Evolutionary conservation across 176 grass and related monocot species (phyloP).

Genomic region (Oryza meyeriana): DNA sequence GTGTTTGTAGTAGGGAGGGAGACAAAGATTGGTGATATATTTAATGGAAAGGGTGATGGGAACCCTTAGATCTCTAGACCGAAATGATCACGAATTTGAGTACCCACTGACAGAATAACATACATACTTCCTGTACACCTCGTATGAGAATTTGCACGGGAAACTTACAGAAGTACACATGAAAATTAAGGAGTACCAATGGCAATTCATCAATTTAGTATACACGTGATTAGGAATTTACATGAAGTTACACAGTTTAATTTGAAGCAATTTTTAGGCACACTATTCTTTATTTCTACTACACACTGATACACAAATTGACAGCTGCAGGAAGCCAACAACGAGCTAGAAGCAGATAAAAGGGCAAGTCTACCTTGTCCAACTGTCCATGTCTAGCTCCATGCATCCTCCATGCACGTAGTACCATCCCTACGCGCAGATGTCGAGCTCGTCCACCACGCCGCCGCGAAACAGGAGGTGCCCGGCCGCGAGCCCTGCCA

Average conservation of each 20-base stretch:
- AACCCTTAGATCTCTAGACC: no score
- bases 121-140: no score
- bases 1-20: no score
- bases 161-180: neutral
- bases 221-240: neutral
- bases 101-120: no score
- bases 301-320: neutral
- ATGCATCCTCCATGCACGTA: neutral
- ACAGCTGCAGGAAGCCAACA: neutral
- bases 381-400: no score
- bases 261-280: neutral
- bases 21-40: no score
- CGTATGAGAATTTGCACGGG: neutral
- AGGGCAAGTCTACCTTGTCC: neutral
- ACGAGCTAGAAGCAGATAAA: neutral
- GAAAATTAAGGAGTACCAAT: neutral
- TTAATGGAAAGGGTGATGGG: no score
- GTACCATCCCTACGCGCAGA: slow-evolving; percentile 33
- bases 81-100: no score
- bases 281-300: neutral
- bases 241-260: neutral
- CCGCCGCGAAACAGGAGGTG: slow-evolving; percentile 52
- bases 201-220: neutral
- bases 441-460: slow-evolving; percentile 23
- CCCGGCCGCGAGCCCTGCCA: slow-evolving; percentile 39